A percentile compares a stretch with the other conserved stretches of the same genome.
Evolutionary conservation across 1,139 yeast species (phyloP).

Genomic region (Torulaspora globosa): DNA sequence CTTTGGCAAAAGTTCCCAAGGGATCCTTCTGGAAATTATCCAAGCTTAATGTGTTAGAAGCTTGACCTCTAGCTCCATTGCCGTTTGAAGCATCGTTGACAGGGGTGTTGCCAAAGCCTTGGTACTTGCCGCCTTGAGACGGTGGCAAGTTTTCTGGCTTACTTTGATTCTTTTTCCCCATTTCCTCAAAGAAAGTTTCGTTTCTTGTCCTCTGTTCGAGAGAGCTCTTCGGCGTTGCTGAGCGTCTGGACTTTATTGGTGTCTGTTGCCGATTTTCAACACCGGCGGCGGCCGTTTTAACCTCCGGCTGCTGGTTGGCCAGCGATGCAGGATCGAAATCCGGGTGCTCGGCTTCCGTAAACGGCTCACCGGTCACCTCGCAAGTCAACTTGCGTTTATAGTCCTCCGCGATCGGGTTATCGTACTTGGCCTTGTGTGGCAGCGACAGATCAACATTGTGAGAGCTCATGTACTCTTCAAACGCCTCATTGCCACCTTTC

Average conservation of each 20-base stretch:
- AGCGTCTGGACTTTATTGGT: constrained; percentile 38
- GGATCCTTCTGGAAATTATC: constrained; percentile 85
- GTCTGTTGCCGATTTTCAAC: constrained; percentile 24
- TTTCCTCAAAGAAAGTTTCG: constrained; percentile 74
- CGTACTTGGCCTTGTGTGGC: constrained; percentile 73
- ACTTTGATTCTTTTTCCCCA: constrained; percentile 67
- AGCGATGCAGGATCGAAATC: constrained; percentile 36
- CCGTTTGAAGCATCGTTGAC: constrained; percentile 13
- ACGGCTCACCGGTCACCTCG: constrained; percentile 67
- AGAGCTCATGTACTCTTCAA: constrained; percentile 59
- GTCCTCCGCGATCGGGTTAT: constrained; percentile 89
- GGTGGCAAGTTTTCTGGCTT: constrained; percentile 84
- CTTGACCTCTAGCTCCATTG: constrained; percentile 24
- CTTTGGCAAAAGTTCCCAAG: constrained; percentile 78
- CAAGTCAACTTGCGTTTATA: constrained; percentile 79
- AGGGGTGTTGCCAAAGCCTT: constrained; percentile 86
- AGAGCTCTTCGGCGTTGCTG: constrained; percentile 39
- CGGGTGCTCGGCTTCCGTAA: constrained; percentile 63
- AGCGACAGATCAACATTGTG: constrained; percentile 68
- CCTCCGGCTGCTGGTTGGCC: constrained; percentile 1
- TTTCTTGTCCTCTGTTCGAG: constrained; percentile 54
- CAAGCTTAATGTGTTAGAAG: constrained; percentile 51
- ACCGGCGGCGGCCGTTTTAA: constrained; percentile 12
- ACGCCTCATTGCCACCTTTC: constrained; percentile 84
- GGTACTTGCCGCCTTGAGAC: constrained; percentile 88